phyloP scores from a whole-genome alignment of 176 grass and related monocot genomes.

The Melocanna baccifera region DNA sequence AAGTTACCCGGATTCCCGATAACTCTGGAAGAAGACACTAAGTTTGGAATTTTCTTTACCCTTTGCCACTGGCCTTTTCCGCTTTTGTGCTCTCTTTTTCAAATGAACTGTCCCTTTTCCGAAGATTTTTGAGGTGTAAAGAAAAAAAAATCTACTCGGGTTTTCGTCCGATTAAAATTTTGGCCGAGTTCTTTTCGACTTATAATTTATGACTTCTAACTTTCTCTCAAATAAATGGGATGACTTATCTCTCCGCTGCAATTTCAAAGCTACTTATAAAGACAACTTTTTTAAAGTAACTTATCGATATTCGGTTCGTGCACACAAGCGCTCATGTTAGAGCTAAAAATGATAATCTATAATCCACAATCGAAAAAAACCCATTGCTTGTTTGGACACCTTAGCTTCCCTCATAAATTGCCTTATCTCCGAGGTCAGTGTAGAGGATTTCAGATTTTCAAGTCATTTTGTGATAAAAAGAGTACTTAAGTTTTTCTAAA shows the following conservation, averaged over 20 bases:
- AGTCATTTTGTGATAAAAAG: background rate
- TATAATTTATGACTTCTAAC: too few species aligned
- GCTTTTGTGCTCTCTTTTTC: background rate
- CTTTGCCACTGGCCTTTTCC: background rate
- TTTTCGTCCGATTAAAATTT: background rate
- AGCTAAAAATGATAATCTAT: too few species aligned
- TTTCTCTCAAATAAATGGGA: too few species aligned
- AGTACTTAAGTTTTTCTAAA: background rate
- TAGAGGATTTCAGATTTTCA: background rate
- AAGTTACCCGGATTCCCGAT: background rate
- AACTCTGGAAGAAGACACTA: background rate
- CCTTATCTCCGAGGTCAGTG: background rate
- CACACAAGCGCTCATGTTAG: accelerated
- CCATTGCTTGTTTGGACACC: background rate
- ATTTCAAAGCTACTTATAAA: too few species aligned
- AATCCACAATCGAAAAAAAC: too few species aligned
- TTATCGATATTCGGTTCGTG: too few species aligned
- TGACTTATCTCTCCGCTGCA: too few species aligned
- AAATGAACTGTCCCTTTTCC: background rate
- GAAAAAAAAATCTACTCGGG: background rate
- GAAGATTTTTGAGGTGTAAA: background rate
- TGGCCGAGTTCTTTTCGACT: too few species aligned
- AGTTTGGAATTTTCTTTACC: background rate
- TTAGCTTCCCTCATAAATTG: background rate
- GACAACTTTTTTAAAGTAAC: too few species aligned